Percentiles rank a stretch among this genome's conserved stretches.
Conservation (phyloP, 257 asterid species). For the Capsicum baccatum region DNA sequence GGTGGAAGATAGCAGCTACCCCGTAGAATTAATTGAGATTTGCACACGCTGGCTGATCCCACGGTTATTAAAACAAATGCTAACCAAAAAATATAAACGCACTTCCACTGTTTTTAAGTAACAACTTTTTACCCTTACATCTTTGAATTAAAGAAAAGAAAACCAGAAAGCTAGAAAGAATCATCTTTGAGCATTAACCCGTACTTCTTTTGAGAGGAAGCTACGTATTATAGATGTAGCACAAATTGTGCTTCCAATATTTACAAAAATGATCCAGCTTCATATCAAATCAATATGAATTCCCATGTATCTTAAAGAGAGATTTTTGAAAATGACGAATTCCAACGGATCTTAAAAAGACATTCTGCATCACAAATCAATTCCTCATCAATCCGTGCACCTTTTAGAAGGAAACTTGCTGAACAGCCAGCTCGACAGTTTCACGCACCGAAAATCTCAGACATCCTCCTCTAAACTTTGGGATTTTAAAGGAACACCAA, state of each 20-base stretch:
- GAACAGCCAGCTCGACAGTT: background rate
- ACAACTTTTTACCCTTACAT: background rate
- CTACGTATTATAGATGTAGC: background rate
- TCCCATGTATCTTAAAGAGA: background rate
- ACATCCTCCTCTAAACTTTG: background rate
- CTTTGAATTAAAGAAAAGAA: background rate
- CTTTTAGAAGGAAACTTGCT: background rate
- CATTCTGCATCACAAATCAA: background rate
- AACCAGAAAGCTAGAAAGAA: background rate
- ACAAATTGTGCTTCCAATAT: background rate
- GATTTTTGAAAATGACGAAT: too few species aligned
- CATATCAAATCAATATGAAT: background rate
- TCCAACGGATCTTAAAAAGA: background rate
- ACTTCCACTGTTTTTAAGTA: background rate
- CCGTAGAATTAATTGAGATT: background rate
- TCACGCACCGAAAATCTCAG: background rate
- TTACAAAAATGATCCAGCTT: background rate
- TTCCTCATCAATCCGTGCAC: background rate
- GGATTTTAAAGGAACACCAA: background rate
- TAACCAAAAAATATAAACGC: background rate
- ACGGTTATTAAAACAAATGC: background rate
- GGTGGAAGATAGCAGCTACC: background rate
- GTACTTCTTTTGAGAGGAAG: background rate
- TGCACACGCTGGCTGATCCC: background rate
- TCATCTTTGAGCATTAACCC: background rate